A percentile compares a stretch with the other conserved stretches of the same genome.
These are phyloP conservation scores for Russula sp. DNA, from an alignment of 768 basidiomycete genomes.

Conservation along the genomic window DNA sequence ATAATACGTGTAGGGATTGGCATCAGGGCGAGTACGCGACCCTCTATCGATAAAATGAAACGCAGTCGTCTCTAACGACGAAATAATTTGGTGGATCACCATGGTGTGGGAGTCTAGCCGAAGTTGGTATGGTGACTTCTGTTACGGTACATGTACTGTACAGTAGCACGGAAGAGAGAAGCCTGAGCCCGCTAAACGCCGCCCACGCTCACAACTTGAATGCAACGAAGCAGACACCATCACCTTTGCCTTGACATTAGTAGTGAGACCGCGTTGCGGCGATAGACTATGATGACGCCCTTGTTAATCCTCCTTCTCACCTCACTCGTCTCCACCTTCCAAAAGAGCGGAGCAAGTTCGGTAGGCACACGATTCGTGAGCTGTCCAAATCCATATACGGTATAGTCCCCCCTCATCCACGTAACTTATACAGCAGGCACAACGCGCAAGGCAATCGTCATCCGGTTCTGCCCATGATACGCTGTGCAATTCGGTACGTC, in stretches of 20 bases:
- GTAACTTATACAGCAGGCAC: background rate
- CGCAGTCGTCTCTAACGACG: too few species aligned
- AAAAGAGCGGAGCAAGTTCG: background rate
- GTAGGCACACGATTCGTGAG: background rate
- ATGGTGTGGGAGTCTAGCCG: too few species aligned
- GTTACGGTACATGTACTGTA: too few species aligned
- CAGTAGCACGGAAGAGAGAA: too few species aligned
- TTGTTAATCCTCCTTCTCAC: background rate
- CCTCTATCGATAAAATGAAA: too few species aligned
- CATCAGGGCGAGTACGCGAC: too few species aligned
- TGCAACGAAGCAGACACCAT: too few species aligned
- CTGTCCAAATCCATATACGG: background rate
- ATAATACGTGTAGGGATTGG: too few species aligned
- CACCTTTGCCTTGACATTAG: background rate
- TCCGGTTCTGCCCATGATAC: constrained; percentile 2
- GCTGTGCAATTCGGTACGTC: constrained; percentile 8
- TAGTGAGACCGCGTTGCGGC: background rate
- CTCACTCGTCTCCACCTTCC: background rate
- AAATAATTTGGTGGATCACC: too few species aligned
- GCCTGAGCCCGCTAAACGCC: too few species aligned
- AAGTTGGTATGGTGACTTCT: too few species aligned
- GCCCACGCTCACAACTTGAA: too few species aligned
- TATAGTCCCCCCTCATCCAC: background rate
- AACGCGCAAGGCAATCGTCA: background rate
- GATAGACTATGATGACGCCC: background rate